A percentile compares a stretch with the other conserved stretches of the same genome.
Evolutionary conservation across 257 asterid species (phyloP).

Genomic region (Solanum sejunctum): DNA sequence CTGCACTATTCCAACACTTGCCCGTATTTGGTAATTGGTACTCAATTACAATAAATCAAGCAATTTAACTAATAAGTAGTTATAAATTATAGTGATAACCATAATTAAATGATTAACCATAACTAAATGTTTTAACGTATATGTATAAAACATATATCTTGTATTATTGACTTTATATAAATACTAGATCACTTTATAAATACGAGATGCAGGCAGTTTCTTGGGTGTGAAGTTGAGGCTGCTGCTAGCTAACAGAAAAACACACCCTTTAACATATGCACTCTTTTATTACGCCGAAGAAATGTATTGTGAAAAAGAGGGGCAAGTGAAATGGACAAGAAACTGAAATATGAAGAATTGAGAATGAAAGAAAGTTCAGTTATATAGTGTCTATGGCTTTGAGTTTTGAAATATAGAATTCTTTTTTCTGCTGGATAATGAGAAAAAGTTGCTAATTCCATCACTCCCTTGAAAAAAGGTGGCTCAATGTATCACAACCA

Average conservation of each 20-base stretch:
- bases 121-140: neutral
- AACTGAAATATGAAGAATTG: neutral
- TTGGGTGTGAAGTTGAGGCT: neutral
- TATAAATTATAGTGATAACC: no score
- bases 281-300: neutral
- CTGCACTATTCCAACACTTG: neutral
- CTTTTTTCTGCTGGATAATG: neutral
- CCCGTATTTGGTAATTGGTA: neutral
- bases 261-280: neutral
- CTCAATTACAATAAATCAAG: neutral
- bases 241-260: neutral
- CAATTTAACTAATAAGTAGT: neutral
- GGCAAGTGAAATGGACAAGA: neutral
- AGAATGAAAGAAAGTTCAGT: neutral
- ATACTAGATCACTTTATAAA: no score
- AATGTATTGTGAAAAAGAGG: neutral
- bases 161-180: neutral
- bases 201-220: no score
- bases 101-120: neutral
- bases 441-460: neutral
- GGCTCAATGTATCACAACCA: neutral
- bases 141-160: neutral
- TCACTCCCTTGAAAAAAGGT: neutral
- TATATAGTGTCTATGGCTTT: neutral
- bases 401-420: neutral